These are phyloP conservation scores for Atkinsonella texensis DNA, from an alignment of 2,329 filamentous ascomycete species.

Conservation along the genomic window DNA sequence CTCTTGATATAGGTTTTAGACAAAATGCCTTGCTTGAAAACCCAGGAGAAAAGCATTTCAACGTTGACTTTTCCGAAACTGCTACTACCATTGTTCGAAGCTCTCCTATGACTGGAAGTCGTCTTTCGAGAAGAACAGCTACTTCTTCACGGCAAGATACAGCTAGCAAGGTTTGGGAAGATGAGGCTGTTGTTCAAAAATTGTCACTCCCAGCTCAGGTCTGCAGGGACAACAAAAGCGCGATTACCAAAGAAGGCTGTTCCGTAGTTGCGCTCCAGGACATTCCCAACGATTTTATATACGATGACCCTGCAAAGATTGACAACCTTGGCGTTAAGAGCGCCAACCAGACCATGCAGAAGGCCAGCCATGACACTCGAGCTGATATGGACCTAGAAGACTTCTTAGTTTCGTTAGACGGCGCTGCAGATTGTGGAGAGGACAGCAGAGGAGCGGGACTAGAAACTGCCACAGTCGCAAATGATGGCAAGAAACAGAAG, in stretches of 20 bases:
- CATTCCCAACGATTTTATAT: too few relatives aligned
- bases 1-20: slow-evolving; percentile 11
- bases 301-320: background rate
- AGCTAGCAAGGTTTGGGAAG: background rate
- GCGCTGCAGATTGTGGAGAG: background rate
- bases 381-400: background rate
- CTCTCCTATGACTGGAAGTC: slow-evolving; percentile 13
- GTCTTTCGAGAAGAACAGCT: slow-evolving; percentile 3
- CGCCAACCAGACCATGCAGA: background rate
- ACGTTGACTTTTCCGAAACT: slow-evolving; percentile 24
- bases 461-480: background rate
- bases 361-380: too few relatives aligned
- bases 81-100: slow-evolving; percentile 21
- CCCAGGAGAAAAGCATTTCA: background rate
- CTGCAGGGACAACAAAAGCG: background rate
- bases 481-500: background rate
- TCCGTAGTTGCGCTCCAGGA: background rate
- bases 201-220: background rate
- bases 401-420: slow-evolving; percentile 1
- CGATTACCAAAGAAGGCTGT: background rate
- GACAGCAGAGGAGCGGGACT: background rate
- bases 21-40: background rate
- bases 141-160: slow-evolving; percentile 3
- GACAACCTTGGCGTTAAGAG: background rate
- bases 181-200: background rate